Base-by-base conservation (phyloP, 1,284 basidiomycete species). In the Sphaerobolus stellatus region DNA sequence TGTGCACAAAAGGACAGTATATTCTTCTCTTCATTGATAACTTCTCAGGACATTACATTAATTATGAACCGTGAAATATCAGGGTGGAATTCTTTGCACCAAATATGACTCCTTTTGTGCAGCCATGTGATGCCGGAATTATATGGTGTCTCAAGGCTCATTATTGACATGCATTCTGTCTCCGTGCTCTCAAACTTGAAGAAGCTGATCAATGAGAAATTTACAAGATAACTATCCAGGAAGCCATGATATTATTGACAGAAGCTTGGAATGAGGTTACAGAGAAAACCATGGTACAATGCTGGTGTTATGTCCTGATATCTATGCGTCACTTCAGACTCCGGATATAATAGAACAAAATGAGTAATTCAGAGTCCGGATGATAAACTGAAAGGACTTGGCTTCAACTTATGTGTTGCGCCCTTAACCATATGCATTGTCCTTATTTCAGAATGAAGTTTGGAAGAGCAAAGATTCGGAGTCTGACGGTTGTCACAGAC, bases 181-280 rank as follows among this genome's bases (percentile, higher is more conserved):
- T 59, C 14, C 52, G 57, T 38, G 61, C 71, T 9, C 61, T 71
- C 28, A 51, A 67, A 48, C 63, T 59, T 9, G 62, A 59, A n/a
- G 65, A 63, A 24, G 62, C 63, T 9, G 14, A 41, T 16, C n/a
- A n/a, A n/a, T n/a, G n/a, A n/a, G 59, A 73, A 11, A 68, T 74
- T 29, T 75, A 70, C 58, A 65, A 71, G 22, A 67, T 76, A 40
- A 58, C 70, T 55, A 57, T 68, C 5, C 63, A 72, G 5, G 60
- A 68, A 43, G 69, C 59, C 4, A 71, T 75, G 65, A 50, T 51
- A 6, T 61, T 75, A 55, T 62, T 61, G 4, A 45, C 57, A 16
- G 54, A 57, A 18, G 68, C 70, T 24, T 75, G 72, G 72, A 14
- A 57, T 5, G 47, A 57, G 6, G 62, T 74, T 29, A 57, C 56